Base-by-base conservation (phyloP, 176 grass and related monocot species). In the Puya raimondii region DNA sequence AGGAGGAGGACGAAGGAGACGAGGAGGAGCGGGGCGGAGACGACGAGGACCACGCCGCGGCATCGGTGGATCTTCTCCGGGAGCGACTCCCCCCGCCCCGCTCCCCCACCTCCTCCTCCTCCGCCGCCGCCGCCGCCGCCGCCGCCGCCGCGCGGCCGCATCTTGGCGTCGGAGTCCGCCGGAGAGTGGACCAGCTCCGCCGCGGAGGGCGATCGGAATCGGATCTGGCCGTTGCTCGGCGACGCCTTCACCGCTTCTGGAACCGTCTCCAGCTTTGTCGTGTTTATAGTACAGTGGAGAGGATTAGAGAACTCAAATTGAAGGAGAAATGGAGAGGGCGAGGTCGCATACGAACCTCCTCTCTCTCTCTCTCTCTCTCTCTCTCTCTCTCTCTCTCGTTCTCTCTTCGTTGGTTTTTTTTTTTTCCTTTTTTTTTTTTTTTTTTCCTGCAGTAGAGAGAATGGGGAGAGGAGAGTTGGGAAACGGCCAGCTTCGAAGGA, bases 151-250 rank as follows among this genome's bases (percentile, higher is more conserved):
- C 56, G 56, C 14, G 53, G 65, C 65, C 53, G 67, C 75, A 69
- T 77, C 75, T 69, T 77, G 52, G 18, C 66, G 11, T 77, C 75
- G 18, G 42, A 42, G 18, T 69, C 65, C 7, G 53, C 53, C 11
- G 75, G 52, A 1, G 52, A 42, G 42, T n/a, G 65, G 65, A 27
- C 61, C 64, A 77, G 75, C 29, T 77, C 75, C 29, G 75, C 51
- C 23, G 75, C 75, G 18, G 75, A 77, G 52, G 75, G 66, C 50
- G 75, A 77, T 9, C 75, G 66, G 52, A 59, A 77, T 52, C 75
- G 65, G 33, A 77, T 77, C 53, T 59, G 53, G 11, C 75, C 75
- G 66, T 77, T 77, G 65, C 51, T 49, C 65, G 75, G 33, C 17
- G 75, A 49, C 26, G 64, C 22, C 74, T 66, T 58, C 65, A 52